These are phyloP conservation scores for Suillus fuscotomentosus DNA, from an alignment of 768 basidiomycete genomes.

Conservation along the genomic window DNA sequence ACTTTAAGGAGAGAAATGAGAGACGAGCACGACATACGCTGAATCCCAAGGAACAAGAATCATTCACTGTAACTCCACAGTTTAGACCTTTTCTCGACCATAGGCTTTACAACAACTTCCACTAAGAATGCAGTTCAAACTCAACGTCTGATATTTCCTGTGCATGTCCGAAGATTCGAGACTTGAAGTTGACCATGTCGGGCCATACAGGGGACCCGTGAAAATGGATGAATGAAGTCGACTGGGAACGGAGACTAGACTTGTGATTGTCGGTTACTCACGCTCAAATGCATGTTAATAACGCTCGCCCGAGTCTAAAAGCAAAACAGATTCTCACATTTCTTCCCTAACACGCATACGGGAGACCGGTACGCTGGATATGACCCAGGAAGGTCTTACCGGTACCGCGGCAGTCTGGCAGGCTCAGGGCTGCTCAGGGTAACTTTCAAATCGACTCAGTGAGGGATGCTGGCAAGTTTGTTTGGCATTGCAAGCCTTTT, in stretches of 20 bases:
- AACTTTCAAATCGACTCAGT: no score
- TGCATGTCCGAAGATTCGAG: background rate
- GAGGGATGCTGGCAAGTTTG: background rate
- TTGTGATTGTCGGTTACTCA: background rate
- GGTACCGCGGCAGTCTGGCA: background rate
- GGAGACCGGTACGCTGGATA: background rate
- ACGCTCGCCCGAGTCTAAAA: background rate
- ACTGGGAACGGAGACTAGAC: background rate
- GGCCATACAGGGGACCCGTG: background rate
- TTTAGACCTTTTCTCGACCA: background rate
- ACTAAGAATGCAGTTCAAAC: background rate
- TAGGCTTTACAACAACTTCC: background rate
- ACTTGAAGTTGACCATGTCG: background rate
- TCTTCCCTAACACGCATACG: background rate
- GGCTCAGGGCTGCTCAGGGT: no score
- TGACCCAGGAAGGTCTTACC: background rate
- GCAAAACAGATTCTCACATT: background rate
- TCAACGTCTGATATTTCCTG: background rate
- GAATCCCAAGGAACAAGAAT: background rate
- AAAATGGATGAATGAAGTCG: background rate
- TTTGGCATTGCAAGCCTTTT: background rate
- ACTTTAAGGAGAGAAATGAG: slow-evolving; percentile 17
- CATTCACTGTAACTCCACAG: background rate
- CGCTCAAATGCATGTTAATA: background rate
- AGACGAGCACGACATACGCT: slow-evolving; percentile 24